Base-by-base conservation (phyloP, 345 rosid genomes). In the Corymbia maculata region DNA sequence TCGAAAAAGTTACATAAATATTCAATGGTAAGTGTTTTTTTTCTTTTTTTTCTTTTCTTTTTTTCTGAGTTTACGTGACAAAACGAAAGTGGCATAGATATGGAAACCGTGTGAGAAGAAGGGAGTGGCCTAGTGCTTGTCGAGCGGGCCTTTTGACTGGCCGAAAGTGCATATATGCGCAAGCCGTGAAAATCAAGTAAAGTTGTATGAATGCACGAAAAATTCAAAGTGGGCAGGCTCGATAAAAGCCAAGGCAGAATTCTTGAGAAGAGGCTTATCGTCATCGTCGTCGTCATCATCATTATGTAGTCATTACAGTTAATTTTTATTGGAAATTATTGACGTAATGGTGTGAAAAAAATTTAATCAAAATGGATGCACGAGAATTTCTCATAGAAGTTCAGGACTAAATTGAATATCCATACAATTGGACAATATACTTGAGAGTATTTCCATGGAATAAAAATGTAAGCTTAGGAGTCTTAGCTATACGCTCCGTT, bases 361-460 rank as follows among this genome's bases (percentile, higher is more conserved):
- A 53, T 19, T 19, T 53, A 13, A 4, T 8, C 0, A 0, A 1
- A 70, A 36, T 4, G 3, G 17, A 1, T 70, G 16, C 5, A 16
- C 2, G 42, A 8, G 45, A 16, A 70, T 70, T 32, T 66, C 10
- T 30, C 9, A 1, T 5, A 32, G 16, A 68, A 16, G 8, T 32
- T 70, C 3, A 8, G 6, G 8, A 2, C 7, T 36, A 57, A 17
- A 8, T 16, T 32, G 2, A 6, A 16, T 4, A 4, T 15, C 1
- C 0, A 2, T 68, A 16, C 9, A 17, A 52, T 17, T 17, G 55
- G 7, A 52, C 2, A 7, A 52, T 52, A 52, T 52, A 0, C 57
- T 52, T 16, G 2, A 9, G 16, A 53, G 21, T 19, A 53, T 53
- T 7, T 68, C 45, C 9, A 36, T 5, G 3, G 6, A 4, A 32